Conservation (phyloP, 176 grass and related monocot genomes). For the Panicum miliaceum region DNA sequence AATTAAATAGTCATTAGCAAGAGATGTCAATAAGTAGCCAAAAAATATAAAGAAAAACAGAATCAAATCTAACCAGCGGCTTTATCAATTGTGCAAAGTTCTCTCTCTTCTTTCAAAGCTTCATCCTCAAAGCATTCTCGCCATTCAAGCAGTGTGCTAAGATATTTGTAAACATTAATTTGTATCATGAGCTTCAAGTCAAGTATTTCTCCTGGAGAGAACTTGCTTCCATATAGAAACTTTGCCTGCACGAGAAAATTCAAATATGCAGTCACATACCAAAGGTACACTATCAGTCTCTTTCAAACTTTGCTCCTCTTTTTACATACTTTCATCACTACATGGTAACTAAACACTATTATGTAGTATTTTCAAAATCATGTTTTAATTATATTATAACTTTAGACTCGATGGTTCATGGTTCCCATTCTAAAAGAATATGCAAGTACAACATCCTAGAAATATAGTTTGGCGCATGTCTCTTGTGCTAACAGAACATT, state of each 20-base stretch:
- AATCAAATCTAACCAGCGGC: background rate
- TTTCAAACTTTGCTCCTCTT: background rate
- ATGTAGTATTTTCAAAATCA: background rate
- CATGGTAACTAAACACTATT: too few relatives aligned
- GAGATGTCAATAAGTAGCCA: background rate
- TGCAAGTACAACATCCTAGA: background rate
- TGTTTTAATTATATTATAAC: background rate
- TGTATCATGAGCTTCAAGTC: constrained; percentile 79
- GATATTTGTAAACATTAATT: constrained; percentile 78
- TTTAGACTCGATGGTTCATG: background rate
- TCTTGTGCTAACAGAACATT: background rate
- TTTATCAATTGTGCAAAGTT: constrained; percentile 36
- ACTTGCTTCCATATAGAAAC: constrained; percentile 68
- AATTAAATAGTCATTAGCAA: background rate
- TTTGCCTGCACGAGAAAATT: constrained; percentile 54
- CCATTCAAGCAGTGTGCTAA: constrained; percentile 69
- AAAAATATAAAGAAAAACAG: background rate
- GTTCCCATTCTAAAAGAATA: background rate
- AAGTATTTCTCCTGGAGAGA: constrained; percentile 61
- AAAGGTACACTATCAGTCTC: too few relatives aligned
- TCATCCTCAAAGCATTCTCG: constrained; percentile 82
- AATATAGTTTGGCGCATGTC: background rate
- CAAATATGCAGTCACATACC: constrained; percentile 12
- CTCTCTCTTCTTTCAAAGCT: constrained; percentile 40
- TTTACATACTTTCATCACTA: background rate